Percentiles rank a stretch among this genome's conserved stretches.
Conservation (phyloP, 805 yeast species). For the Pichia thaimueangensis region DNA sequence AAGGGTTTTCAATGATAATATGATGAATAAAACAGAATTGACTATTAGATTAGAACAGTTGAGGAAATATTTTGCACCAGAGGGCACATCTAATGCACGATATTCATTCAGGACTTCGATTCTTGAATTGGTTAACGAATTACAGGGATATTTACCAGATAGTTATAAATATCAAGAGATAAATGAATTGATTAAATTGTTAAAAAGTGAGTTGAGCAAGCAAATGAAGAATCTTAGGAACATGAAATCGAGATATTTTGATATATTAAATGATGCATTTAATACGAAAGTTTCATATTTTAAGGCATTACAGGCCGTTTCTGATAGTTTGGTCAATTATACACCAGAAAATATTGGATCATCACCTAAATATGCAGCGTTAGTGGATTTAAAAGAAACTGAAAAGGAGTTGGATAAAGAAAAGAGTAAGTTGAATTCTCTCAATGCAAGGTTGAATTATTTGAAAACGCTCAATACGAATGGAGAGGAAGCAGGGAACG, state of each 20-base stretch:
- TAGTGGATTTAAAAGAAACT: slow-evolving; percentile 14
- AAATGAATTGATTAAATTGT: background rate
- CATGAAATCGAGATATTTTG: slow-evolving; percentile 43
- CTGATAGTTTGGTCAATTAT: slow-evolving; percentile 68
- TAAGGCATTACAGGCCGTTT: slow-evolving; percentile 75
- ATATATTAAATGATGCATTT: slow-evolving; percentile 55
- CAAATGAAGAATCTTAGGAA: slow-evolving; percentile 37
- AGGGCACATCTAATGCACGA: slow-evolving; percentile 30
- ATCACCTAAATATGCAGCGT: slow-evolving; percentile 21
- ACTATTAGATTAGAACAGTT: slow-evolving; percentile 13
- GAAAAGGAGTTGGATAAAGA: slow-evolving; percentile 14
- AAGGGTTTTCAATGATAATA: background rate
- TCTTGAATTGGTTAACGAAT: slow-evolving; percentile 20
- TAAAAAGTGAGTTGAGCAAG: slow-evolving; percentile 33
- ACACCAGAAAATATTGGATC: slow-evolving; percentile 24
- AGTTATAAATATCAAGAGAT: slow-evolving; percentile 3
- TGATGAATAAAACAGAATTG: background rate
- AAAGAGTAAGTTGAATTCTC: slow-evolving; percentile 9
- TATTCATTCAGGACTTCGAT: slow-evolving; percentile 21
- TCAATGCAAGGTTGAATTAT: slow-evolving; percentile 42
- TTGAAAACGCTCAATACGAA: slow-evolving; percentile 34
- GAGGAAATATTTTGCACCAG: slow-evolving; percentile 27
- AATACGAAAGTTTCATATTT: slow-evolving; percentile 80
- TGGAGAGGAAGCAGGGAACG: slow-evolving; percentile 14
- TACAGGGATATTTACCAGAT: slow-evolving; percentile 3